Evolutionary conservation across 345 rosid species (phyloP).

Genomic region (Salix dunnii): DNA sequence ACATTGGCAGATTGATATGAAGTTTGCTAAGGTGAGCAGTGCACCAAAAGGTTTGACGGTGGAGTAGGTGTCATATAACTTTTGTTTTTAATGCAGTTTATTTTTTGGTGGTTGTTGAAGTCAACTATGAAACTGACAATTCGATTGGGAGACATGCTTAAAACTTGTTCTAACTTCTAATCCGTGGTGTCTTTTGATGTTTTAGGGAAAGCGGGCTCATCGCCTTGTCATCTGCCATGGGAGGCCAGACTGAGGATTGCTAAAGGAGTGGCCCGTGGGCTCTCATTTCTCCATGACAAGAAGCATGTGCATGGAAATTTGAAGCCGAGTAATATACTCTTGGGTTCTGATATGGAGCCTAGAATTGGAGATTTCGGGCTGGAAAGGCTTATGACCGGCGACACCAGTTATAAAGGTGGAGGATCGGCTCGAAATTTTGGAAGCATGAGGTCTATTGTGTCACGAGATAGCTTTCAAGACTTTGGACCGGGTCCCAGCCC

Average conservation of each 20-base stretch:
- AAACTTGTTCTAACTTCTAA: too few relatives aligned
- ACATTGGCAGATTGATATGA: conserved; percentile 16
- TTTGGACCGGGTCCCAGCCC: conserved; percentile 48
- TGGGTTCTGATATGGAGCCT: conserved; percentile 77
- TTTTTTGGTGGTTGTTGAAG: not conserved
- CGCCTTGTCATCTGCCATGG: conserved; percentile 81
- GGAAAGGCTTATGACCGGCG: conserved; percentile 61
- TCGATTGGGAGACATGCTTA: too few relatives aligned
- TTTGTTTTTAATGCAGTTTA: conserved; percentile 45
- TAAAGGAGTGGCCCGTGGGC: conserved; percentile 78
- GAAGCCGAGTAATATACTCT: conserved; percentile 80
- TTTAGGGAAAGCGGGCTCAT: conserved; percentile 82
- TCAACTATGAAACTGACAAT: not conserved
- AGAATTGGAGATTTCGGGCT: conserved; percentile 84
- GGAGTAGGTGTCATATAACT: conserved; percentile 52
- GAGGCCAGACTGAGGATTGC: conserved; percentile 79
- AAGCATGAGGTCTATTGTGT: conserved; percentile 65
- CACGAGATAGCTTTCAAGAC: conserved; percentile 59
- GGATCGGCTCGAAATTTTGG: conserved; percentile 74
- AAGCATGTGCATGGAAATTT: conserved; percentile 83
- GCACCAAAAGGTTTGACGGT: conserved; percentile 28
- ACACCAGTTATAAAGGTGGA: conserved; percentile 54
- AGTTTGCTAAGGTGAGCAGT: conserved; percentile 23
- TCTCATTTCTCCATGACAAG: conserved; percentile 76
- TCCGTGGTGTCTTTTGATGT: not conserved